phyloP scores from a whole-genome alignment of 176 grass and related monocot genomes.

The Coix lacrymajobi region DNA sequence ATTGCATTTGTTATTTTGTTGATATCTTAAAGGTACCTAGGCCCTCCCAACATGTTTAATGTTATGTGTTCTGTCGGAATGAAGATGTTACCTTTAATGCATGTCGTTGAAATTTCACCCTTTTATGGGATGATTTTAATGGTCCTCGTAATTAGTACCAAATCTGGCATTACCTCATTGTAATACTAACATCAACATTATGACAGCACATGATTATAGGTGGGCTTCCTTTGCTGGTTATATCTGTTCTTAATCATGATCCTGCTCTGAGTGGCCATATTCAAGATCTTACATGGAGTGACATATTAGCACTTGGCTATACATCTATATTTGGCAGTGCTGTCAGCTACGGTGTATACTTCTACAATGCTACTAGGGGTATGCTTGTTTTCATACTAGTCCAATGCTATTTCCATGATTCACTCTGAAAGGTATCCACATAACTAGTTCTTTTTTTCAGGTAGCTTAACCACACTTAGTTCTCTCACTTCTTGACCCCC shows the following conservation, averaged over 20 bases:
- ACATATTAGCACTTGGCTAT: slow-evolving; percentile 72
- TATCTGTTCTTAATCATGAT: slow-evolving; percentile 86
- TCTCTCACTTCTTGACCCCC: slow-evolving; percentile 95
- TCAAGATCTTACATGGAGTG: slow-evolving; percentile 56
- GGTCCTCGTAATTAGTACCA: not conserved
- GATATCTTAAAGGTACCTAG: not conserved
- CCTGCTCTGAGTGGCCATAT: slow-evolving; percentile 75
- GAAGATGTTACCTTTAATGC: not conserved
- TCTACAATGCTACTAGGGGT: slow-evolving; percentile 97
- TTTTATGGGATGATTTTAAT: not conserved
- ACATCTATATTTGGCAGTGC: slow-evolving; percentile 94
- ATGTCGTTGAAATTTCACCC: not conserved
- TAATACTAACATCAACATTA: slow-evolving; percentile 6
- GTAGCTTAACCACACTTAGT: slow-evolving; percentile 91
- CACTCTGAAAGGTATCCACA: slow-evolving; percentile 14
- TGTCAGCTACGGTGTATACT: slow-evolving; percentile 89
- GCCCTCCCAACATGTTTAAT: not conserved
- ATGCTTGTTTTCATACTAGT: slow-evolving; percentile 23
- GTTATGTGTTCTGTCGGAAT: not conserved
- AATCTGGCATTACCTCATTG: not conserved
- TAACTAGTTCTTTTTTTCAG: slow-evolving; percentile 31
- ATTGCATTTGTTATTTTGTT: not conserved
- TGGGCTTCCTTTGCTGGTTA: slow-evolving; percentile 64
- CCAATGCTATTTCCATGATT: not conserved
- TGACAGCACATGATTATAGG: slow-evolving; percentile 94